Evolutionary conservation across 257 asterid genomes (phyloP), one percentile per base, ranked within the genome.

Genomic region (Fraxinus excelsior): DNA sequence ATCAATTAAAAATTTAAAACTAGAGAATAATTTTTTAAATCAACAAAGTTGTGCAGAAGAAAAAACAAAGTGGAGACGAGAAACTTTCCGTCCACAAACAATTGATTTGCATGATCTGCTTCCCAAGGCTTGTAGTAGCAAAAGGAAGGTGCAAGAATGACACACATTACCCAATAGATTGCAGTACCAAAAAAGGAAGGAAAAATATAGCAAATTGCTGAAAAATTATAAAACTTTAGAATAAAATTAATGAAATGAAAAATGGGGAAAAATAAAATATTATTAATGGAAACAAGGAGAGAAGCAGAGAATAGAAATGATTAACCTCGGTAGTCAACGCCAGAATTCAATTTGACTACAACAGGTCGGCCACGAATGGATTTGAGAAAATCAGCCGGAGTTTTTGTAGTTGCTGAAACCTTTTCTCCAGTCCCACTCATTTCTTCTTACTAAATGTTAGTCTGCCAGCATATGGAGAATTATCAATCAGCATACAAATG

Each of bases 281-380:
- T 46, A 46, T 46, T 46, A 46, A 4, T 46, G 56, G 16, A 26
- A 11, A 44, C 5, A 19, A 6, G 72, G n/a, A n/a, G 3, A 51
- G 3, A 21, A 66, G 11, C 31, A 12, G 51, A 14, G 26, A 11
- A 70, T 49, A 65, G 19, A 46, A 44, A 21, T 12, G 72, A 84
- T 73, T 53, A 9, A 92, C 98, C 98, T 91, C 97, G 82, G 74
- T 94, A 94, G 70, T 94, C 98, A 74, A 94, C 98, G 19, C 97
- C 98, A 9, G 97, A 94, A 79, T 94, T 94, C 91, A 92, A 80
- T 82, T 94, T 94, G 84, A 94, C 98, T 5, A 94, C 98, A 80
- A 94, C 97, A 29, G 98, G 98, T 70, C 98, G 92, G 4, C 98
- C 98, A 40, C 98, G 97, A 18, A 94, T 94, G 37, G 98, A 92